A percentile compares a stretch with the other conserved stretches of the same genome.
These are phyloP conservation scores for Fusarium goolgardi DNA, from an alignment of 2,329 filamentous ascomycete species.

Conservation along the genomic window DNA sequence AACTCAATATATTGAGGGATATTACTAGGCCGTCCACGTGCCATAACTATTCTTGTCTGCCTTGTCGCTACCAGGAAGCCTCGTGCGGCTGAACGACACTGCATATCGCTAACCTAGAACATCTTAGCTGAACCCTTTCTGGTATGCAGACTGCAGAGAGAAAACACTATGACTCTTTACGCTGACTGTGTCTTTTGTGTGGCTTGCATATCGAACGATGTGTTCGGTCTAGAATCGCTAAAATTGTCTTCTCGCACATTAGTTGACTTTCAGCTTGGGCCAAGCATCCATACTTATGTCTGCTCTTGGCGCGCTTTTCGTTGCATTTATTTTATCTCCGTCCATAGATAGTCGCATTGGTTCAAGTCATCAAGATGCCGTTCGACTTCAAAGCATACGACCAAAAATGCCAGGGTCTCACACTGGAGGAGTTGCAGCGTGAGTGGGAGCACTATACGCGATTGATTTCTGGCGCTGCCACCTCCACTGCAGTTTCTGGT, in stretches of 20 bases:
- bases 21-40: background rate
- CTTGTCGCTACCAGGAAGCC: background rate
- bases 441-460: constrained; percentile 59
- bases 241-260: background rate
- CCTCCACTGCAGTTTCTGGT: constrained; percentile 54
- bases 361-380: constrained; percentile 47
- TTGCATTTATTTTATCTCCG: fast-evolving
- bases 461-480: constrained; percentile 55
- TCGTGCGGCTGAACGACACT: constrained; percentile 27
- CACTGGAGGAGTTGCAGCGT: constrained; percentile 53
- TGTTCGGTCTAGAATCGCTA: background rate
- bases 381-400: constrained; percentile 57
- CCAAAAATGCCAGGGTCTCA: constrained; percentile 53
- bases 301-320: background rate
- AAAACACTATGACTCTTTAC: background rate
- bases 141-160: background rate
- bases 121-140: background rate
- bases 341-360: too few species aligned
- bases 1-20: background rate
- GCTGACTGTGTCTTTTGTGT: constrained; percentile 1
- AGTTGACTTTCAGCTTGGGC: background rate
- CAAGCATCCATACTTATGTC: background rate
- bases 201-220: constrained; percentile 14
- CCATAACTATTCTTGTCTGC: background rate
- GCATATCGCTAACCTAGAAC: constrained; percentile 9